Base-by-base conservation (phyloP, 2,329 filamentous ascomycete genomes). In the Paradendryphiella salina region DNA sequence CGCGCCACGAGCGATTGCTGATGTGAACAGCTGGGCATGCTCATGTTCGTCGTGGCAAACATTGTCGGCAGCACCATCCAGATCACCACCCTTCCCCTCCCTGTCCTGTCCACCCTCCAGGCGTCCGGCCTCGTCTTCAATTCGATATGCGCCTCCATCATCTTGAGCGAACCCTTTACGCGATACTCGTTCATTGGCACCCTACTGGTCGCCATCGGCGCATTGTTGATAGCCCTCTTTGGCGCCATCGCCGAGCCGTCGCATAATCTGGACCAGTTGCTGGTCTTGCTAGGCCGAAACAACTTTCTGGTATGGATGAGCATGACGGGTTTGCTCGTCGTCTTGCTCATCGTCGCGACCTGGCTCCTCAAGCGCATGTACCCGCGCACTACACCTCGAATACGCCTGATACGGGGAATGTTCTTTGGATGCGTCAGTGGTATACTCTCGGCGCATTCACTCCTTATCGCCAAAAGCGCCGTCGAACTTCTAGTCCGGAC, bases 11-110 rank as follows among this genome's bases (percentile, higher is more conserved):
- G 1, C 14, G 11, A 34, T 54, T 15, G 53, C 60, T 68, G 50
- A 67, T 51, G 9, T 17, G 14, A 37, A 49, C 54, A 82, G 76
- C 64, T 95, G 56, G 94, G 94, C 50, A 97, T 99, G 92, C 85
- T 86, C 70, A 94, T 99, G 85, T 99, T 99, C 75, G 85, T 99
- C 60, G 80, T 96, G 61, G 90, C 94, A 56, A 99, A 99, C 72
- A 82, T 99, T 48, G 81, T 97, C 47, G 94, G 94, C 52, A 96
- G 92, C 76, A 93, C 90, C 31, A 94, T 99, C 52, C 94, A 99
- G 76, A 97, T 99, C 71, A 96, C 94, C 23, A 96, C 93, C 0
- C 80, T 99, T 36, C 94, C 94, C 13, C 80, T 99, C 17, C 94
- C 94, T 15, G 91, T 99, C 5, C 83, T 99, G 28, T 97, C 93